These are phyloP conservation scores for Triticum aestivum DNA, from an alignment of 176 grass and related monocot species.

Conservation along the genomic window IWGSC_CS_RefSeq_v2.1 NC_057802.1:316874554-316875053, in stretches of 20 bases:
- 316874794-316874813: slow-evolving; percentile 83
- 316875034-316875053: slow-evolving; percentile 49
- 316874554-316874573: slow-evolving; percentile 99
- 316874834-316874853: slow-evolving; percentile 15
- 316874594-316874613: slow-evolving; percentile 46
- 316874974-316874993: slow-evolving; percentile 36
- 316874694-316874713: slow-evolving; percentile 89
- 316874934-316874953: slow-evolving; percentile 98
- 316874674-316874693: slow-evolving; percentile 87
- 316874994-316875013: slow-evolving; percentile 23
- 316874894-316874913: slow-evolving; percentile 80
- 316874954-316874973: slow-evolving; percentile 99
- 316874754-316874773: slow-evolving; percentile 98
- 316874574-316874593: slow-evolving; percentile 92
- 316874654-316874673: slow-evolving; percentile 18
- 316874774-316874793: slow-evolving; percentile 93
- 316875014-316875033: slow-evolving; percentile 15
- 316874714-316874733: slow-evolving; percentile 94
- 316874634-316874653: not conserved
- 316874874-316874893: slow-evolving; percentile 28
- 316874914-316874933: slow-evolving; percentile 92
- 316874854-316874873: not conserved
- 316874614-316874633: not conserved
- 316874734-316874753: slow-evolving; percentile 94
- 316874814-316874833: slow-evolving; percentile 81